These are phyloP conservation scores for Aspergillus piperis DNA, from an alignment of 2,329 filamentous ascomycete species.

Conservation along the genomic window DNA sequence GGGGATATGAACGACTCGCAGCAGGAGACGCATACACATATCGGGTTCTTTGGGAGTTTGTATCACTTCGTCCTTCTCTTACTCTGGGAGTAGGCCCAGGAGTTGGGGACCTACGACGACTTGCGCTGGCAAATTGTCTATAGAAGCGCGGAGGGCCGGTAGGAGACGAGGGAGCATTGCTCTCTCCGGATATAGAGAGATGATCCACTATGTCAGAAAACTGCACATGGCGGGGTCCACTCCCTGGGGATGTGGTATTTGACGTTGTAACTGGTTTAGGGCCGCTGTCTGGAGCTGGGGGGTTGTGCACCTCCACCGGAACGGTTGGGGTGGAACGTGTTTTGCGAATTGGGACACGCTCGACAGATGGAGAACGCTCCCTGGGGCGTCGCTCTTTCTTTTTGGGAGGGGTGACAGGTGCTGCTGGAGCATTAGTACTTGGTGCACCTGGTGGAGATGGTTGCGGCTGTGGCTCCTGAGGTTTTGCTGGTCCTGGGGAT, in stretches of 20 bases:
- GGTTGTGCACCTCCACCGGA: neutral
- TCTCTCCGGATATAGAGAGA: neutral
- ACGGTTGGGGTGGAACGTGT: neutral
- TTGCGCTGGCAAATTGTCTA: neutral
- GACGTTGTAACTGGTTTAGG: neutral
- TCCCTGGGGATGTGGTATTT: too few species aligned
- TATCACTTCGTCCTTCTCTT: too few species aligned
- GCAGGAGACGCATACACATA: neutral
- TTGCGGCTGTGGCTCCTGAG: neutral
- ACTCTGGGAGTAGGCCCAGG: neutral
- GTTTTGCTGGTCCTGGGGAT: neutral
- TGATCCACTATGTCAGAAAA: constrained; percentile 1
- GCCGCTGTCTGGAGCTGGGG: neutral
- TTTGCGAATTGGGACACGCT: constrained; percentile 1
- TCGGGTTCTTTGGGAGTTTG: too few species aligned
- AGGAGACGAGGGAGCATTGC: neutral
- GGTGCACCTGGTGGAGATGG: neutral
- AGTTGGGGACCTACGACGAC: neutral
- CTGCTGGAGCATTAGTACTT: neutral
- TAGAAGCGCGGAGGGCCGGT: neutral
- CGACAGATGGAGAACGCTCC: neutral
- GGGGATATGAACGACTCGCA: neutral
- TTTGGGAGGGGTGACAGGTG: neutral
- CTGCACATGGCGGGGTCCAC: neutral
- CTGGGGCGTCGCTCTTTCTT: neutral